These are phyloP conservation scores for Thelephora terrestris DNA, from an alignment of 1,284 basidiomycete genomes.

Conservation along the genomic window DNA sequence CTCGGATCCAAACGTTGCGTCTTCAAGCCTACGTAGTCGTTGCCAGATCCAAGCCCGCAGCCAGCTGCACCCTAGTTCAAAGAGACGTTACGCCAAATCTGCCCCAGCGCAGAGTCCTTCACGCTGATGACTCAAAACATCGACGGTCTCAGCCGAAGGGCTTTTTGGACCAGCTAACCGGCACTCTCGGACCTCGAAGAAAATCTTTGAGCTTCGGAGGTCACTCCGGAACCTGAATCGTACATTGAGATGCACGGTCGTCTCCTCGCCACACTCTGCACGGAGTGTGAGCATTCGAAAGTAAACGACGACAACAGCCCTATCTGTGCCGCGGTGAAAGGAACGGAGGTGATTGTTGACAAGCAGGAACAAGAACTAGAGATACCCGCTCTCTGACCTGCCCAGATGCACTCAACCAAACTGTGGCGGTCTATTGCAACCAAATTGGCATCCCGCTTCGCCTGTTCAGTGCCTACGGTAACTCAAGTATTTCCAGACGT, in stretches of 20 bases:
- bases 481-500: conserved; percentile 30
- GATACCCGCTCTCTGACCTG: conserved; percentile 34
- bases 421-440: conserved; percentile 42
- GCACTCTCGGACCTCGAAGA: conserved; percentile 1
- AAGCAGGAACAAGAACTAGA: conserved; percentile 26
- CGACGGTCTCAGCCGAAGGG: conserved; percentile 44
- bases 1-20: no score
- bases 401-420: conserved; percentile 34
- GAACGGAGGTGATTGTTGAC: conserved; percentile 39
- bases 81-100: conserved; percentile 24
- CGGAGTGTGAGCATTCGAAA: conserved; percentile 33
- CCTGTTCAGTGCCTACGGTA: no score
- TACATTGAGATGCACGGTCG: conserved; percentile 62
- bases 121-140: conserved; percentile 60
- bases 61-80: conserved; percentile 36
- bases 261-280: conserved; percentile 48
- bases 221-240: conserved; percentile 13
- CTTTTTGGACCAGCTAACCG: conserved; percentile 17
- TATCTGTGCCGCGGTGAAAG: conserved; percentile 38
- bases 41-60: no score
- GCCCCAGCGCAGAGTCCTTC: conserved; percentile 32
- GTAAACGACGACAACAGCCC: conserved; percentile 35
- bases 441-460: no score
- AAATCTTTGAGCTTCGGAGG: conserved; percentile 3
- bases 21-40: no score